Conservation (phyloP, 768 basidiomycete genomes). For the Melanogaster broomeanus region DNA sequence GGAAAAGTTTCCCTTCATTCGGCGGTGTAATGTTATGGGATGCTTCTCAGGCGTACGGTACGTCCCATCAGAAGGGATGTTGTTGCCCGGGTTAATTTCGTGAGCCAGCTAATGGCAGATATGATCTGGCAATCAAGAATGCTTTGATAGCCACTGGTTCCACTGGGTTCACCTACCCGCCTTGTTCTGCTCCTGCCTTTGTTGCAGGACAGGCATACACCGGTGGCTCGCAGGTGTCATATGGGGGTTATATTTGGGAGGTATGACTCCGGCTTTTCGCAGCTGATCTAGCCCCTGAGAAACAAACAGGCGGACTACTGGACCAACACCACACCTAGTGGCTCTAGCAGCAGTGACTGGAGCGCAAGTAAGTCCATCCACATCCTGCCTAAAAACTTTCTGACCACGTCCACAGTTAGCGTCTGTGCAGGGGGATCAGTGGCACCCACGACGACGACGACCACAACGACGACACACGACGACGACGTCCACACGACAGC, state of each 20-base stretch:
- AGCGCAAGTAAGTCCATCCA: constrained; percentile 50
- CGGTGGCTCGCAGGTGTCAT: constrained; percentile 54
- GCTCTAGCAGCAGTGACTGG: constrained; percentile 59
- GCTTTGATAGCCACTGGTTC: constrained; percentile 60
- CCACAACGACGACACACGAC: constrained; percentile 19
- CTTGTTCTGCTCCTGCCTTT: constrained; percentile 59
- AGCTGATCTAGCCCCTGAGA: neutral
- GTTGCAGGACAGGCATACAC: constrained; percentile 50
- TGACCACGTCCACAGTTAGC: constrained; percentile 15
- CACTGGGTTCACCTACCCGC: constrained; percentile 66
- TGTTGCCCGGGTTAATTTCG: constrained; percentile 6
- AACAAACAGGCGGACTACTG: constrained; percentile 58
- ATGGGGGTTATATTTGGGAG: constrained; percentile 66
- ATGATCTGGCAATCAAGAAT: constrained; percentile 61
- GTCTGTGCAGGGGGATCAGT: constrained; percentile 19
- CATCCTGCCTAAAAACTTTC: neutral
- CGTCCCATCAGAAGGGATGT: neutral
- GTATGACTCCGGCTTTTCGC: constrained; percentile 29
- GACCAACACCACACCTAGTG: constrained; percentile 48
- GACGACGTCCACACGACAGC: neutral
- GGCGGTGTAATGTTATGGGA: constrained; percentile 49
- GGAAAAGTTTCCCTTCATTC: constrained; percentile 42
- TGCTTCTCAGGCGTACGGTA: constrained; percentile 42
- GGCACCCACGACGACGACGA: constrained; percentile 8
- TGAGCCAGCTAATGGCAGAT: constrained; percentile 53